Evolutionary conservation across 192 early-diverging fungal genomes (phyloP), one percentile per base, ranked within the genome.

Genomic region (Rhizoclosmatium globosum): DNA sequence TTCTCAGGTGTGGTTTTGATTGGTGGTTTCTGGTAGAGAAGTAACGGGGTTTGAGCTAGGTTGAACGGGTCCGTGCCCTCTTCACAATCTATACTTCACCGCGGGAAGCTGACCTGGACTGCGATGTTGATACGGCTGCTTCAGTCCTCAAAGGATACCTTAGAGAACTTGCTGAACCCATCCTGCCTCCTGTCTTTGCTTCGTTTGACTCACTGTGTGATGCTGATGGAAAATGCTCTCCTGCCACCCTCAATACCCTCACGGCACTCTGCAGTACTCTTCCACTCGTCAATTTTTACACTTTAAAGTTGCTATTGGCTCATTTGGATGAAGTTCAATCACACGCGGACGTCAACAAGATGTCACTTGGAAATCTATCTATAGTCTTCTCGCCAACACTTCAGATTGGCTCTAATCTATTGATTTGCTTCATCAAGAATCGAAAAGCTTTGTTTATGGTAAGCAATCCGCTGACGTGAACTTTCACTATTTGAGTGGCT

Each of bases 351-450:
- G 61, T 62, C 56, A 74, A 74, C 72, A 74, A 74, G 62, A 74
- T 74, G 72, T 39, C n/a, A 9, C 17, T 74, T 56, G 21, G 21
- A 9, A 74, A 74, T 74, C 42, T 74, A 4, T 31, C 61, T 6
- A 15, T 74, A 19, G 72, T 74, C 7, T 74, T 74, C 62, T 64
- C 59, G 19, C 72, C 72, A 7, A 62, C 58, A 6, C n/a, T 62
- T 1, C 6, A 7, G 23, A 74, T 74, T 74, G 4, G 11, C 6
- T n/a, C 31, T 7, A 44, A 62, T 45, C n/a, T 74, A n/a, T 47
- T 74, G 21, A 62, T 19, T 9, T 41, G 17, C 46, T 38, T 74
- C 7, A 39, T 74, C 17, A 1, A 7, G 44, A 74, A 74, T 43
- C 42, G 44, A 17, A 39, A 31, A 4, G 11, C 42, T 21, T 74